Percentiles rank a stretch among this genome's conserved stretches.
These are phyloP conservation scores for Neltuma alba DNA, from an alignment of 306 rosid species.

Conservation along the genomic window DNA sequence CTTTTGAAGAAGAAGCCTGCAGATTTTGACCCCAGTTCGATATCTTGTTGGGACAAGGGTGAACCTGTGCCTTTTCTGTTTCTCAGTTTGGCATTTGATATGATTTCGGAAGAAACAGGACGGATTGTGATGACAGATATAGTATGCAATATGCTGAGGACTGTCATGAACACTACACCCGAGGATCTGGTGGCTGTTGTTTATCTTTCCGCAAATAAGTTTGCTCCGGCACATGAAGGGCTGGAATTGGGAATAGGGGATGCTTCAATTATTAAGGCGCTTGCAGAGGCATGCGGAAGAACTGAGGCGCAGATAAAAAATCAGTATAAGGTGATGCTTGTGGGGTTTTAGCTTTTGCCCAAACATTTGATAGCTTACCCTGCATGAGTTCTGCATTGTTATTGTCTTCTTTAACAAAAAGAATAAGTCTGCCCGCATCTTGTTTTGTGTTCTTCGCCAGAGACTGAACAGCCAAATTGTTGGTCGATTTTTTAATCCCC, in stretches of 20 bases:
- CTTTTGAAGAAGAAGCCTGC: slow-evolving; percentile 63
- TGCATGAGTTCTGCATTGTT: neutral
- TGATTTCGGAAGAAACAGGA: slow-evolving; percentile 57
- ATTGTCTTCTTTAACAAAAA: neutral
- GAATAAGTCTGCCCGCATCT: neutral
- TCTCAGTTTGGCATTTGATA: slow-evolving; percentile 60
- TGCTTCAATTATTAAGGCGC: slow-evolving; percentile 80
- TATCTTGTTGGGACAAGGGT: slow-evolving; percentile 70
- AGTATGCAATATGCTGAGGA: slow-evolving; percentile 77
- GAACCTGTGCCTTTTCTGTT: slow-evolving; percentile 72
- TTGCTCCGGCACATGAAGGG: slow-evolving; percentile 82
- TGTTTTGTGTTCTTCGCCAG: neutral
- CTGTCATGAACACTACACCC: slow-evolving; percentile 70
- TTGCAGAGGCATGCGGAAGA: slow-evolving; percentile 80
- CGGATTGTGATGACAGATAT: slow-evolving; percentile 81
- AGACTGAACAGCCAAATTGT: neutral
- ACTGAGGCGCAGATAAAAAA: slow-evolving; percentile 66
- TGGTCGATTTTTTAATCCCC: neutral
- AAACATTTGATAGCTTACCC: neutral
- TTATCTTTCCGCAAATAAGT: slow-evolving; percentile 67
- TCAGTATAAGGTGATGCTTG: slow-evolving; percentile 40
- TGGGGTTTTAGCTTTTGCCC: neutral
- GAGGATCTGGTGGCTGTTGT: slow-evolving; percentile 69
- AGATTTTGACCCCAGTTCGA: slow-evolving; percentile 55
- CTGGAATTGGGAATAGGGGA: slow-evolving; percentile 90